Base-by-base conservation (phyloP, 129 eudicot species). In the Mikania micrantha region DNA sequence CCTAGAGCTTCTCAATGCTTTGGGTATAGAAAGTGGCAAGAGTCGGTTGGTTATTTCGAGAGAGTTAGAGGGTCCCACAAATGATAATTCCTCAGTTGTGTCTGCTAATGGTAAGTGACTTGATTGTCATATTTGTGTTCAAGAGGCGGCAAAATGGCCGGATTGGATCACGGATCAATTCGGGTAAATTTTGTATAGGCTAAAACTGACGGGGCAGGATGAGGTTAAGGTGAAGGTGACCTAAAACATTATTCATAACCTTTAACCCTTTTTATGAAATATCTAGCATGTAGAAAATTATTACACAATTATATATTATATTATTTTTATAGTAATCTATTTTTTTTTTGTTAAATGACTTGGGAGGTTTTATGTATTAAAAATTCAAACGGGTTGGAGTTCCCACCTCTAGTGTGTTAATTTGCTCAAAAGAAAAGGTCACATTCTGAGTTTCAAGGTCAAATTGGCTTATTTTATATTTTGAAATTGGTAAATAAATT, bases 1-100 rank as follows among this genome's bases (percentile, higher is more conserved):
- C 70, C 90, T 93, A 50, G 99, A 93, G 90, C 87, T 93, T 69
- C 90, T 93, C 49, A 89, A 89, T 77, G 84, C 82, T 57, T 70
- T 83, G 84, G 95, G 88, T 74, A 77, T 83, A 27, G 90, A 86
- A 45, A 80, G 66, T 60, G 72, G 82, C 20, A 79, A 87, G 52
- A 83, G 72, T 27, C 78, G 72, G 20, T 41, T 71, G 1, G 19
- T 56, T 16, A 64, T 70, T 40, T 66, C 80, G 52, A 76, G 81
- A 70, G 86, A 79, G 20, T 59, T 60, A 32, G 93, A 80, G 70
- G 57, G 74, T 64, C 12, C 62, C 20, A 66, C 38, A 35, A 77
- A 63, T 60, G 79, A 77, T 65, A 60, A 74, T 34, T 72, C 76
- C 20, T 29, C 64, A 22, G 67, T 7, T 28, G 54, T 65, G 52